Conservation (phyloP, 352 stramenopile genomes). For the Globisporangium camurandrum region DNA sequence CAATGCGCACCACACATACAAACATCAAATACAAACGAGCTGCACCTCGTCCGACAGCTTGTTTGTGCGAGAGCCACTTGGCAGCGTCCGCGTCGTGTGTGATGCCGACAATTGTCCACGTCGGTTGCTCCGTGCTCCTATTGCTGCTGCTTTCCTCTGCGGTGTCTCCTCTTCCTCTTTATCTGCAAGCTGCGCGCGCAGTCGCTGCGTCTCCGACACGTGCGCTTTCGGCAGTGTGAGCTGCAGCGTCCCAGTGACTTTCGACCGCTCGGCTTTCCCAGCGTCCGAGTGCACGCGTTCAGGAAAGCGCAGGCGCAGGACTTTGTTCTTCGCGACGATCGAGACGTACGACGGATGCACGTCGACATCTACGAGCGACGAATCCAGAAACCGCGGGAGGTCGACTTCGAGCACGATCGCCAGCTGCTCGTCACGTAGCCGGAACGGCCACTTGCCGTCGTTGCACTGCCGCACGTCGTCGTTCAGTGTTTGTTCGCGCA, state of each 20-base stretch:
- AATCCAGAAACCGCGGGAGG: slow-evolving; percentile 85
- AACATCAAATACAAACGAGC: not conserved
- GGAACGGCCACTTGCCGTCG: slow-evolving; percentile 88
- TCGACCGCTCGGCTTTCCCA: slow-evolving; percentile 47
- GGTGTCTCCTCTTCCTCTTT: slow-evolving; percentile 17
- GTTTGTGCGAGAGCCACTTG: not conserved
- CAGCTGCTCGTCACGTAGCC: slow-evolving; percentile 42
- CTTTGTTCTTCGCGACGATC: slow-evolving; percentile 91
- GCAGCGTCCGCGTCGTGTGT: not conserved
- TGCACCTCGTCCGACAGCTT: slow-evolving; percentile 6
- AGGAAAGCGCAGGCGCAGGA: slow-evolving; percentile 54
- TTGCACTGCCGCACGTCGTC: slow-evolving; percentile 83
- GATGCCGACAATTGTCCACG: too few species aligned
- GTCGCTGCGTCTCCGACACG: slow-evolving; percentile 24
- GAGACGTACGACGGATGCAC: slow-evolving; percentile 91
- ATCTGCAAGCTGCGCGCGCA: slow-evolving; percentile 30
- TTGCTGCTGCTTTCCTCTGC: slow-evolving; percentile 7
- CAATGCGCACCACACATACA: not conserved
- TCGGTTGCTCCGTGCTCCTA: too few species aligned
- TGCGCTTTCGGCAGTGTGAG: slow-evolving; percentile 51
- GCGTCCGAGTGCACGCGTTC: slow-evolving; percentile 48
- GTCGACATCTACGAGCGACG: slow-evolving; percentile 91
- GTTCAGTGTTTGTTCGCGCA: slow-evolving; percentile 24
- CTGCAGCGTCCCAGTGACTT: slow-evolving; percentile 37
- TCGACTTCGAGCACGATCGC: slow-evolving; percentile 75